Evolutionary conservation across 2,329 filamentous ascomycete genomes (phyloP), one percentile per base, ranked within the genome.

Genomic region (Fusarium sp.): DNA sequence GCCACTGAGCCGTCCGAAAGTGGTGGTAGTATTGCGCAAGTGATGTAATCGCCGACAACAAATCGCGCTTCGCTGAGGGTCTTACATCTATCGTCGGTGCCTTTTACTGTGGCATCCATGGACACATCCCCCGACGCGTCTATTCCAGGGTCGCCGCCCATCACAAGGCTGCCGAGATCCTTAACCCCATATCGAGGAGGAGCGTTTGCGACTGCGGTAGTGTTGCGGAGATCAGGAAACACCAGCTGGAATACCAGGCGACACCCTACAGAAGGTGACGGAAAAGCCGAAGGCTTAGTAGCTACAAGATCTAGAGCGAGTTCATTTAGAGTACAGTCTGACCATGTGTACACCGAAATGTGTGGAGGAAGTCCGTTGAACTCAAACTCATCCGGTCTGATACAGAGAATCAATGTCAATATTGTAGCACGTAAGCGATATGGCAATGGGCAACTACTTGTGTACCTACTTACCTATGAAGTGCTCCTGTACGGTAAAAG

Each of bases 211-310:
- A 63, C 61, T 30, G 65, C 62, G 49, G 75, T 67, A 56, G 76
- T 67, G 56, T 75, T 75, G 17, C 79, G 80, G 24, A 91, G 87
- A 78, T 97, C 93, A 3, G 92, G 91, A 76, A 92, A 97, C 54
- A 97, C 88, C 19, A 97, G 87, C 47, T 94, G 91, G 80, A 96
- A 98, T 63, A 89, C 89, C n/a, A 97, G 85, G 54, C 95, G 89
- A 10, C 94, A 95, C 63, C 95, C 94, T 40, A 94, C 86, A 8
- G 90, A 87, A 1, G 92, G 92, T 37, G 85, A 83, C 1, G 94
- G 93, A 4, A 97, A 86, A 20, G 93, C 81, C 3, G 83, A 80
- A 0, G 92, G 91, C 48, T 78, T 83, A 2, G 90, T 86, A 50
- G 87, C 87, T 47, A 88, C 87, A 57, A 98, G 86, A 54, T 95